Percentiles rank a stretch among this genome's conserved stretches.
These are phyloP conservation scores for Trichosporon sp. DNA, from an alignment of 1,284 basidiomycete species.

Conservation along the genomic window DNA sequence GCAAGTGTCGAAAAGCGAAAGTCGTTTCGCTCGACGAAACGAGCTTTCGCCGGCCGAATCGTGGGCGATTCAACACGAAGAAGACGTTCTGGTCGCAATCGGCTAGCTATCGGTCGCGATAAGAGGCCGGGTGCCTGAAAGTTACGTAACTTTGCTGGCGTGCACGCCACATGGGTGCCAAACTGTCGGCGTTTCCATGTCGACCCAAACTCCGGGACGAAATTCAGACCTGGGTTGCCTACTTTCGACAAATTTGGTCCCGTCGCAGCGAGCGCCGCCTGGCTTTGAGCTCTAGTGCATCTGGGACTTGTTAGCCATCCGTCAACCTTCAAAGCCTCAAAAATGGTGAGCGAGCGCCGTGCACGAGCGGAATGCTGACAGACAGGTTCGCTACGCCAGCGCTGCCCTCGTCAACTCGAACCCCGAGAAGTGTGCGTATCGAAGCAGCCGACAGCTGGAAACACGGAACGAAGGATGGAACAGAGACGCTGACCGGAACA, in stretches of 20 bases:
- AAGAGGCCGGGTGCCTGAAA: neutral
- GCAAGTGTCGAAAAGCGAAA: too few relatives aligned
- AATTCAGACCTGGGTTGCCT: neutral
- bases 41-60: neutral
- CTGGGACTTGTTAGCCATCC: slow-evolving; percentile 3
- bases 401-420: slow-evolving; percentile 70
- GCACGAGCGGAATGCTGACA: slow-evolving; percentile 10
- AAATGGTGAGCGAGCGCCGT: neutral
- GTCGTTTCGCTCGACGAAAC: neutral
- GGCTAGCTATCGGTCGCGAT: neutral
- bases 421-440: slow-evolving; percentile 80
- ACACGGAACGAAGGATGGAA: neutral
- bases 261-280: neutral
- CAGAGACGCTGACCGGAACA: slow-evolving; percentile 41
- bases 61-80: too few relatives aligned
- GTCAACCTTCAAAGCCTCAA: slow-evolving; percentile 2
- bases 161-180: neutral
- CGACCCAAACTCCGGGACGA: neutral
- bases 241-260: neutral
- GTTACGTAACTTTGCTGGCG: neutral
- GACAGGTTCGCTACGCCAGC: slow-evolving; percentile 81
- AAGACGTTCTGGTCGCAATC: too few relatives aligned
- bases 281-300: neutral
- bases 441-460: slow-evolving; percentile 8
- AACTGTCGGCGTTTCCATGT: neutral